Conservation (phyloP, 768 basidiomycete genomes). For the Naganishia vishniacii region DNA sequence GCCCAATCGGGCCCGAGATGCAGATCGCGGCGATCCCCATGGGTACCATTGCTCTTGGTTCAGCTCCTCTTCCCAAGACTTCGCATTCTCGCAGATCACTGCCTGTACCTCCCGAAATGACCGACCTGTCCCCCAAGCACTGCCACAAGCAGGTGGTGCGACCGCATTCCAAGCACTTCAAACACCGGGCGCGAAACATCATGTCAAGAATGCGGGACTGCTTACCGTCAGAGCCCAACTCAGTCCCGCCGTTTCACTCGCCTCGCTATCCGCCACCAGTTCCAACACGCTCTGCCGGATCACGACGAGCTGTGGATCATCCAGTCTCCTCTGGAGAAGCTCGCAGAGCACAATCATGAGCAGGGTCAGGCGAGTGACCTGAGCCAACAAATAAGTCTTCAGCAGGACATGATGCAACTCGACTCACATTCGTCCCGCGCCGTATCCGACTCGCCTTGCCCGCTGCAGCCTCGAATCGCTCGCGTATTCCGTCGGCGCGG, state of each 20-base stretch:
- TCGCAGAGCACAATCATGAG: slow-evolving; percentile 24
- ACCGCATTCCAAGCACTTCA: too few species aligned
- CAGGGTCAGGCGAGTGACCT: slow-evolving; percentile 21
- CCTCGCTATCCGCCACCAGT: slow-evolving; percentile 25
- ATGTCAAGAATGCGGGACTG: too few species aligned
- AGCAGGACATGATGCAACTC: background rate
- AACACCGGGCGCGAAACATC: too few species aligned
- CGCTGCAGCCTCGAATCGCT: background rate
- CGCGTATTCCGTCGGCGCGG: too few species aligned
- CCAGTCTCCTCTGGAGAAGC: slow-evolving; percentile 23
- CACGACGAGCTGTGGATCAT: slow-evolving; percentile 9
- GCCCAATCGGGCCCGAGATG: too few species aligned
- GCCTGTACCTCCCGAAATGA: too few species aligned
- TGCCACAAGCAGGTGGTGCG: too few species aligned
- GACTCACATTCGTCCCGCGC: slow-evolving; percentile 6
- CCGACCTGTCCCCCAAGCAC: too few species aligned
- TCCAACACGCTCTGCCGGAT: slow-evolving; percentile 19
- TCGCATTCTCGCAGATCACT: too few species aligned
- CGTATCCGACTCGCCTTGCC: slow-evolving; percentile 19
- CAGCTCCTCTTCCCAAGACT: too few species aligned
- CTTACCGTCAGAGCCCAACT: slow-evolving; percentile 26
- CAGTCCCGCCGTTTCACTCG: slow-evolving; percentile 22
- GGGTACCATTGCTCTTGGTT: too few species aligned
- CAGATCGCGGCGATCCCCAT: too few species aligned
- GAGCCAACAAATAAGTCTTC: background rate